Base-by-base conservation (phyloP, 2,329 filamentous ascomycete genomes). In the Penicillium palitans region DNA sequence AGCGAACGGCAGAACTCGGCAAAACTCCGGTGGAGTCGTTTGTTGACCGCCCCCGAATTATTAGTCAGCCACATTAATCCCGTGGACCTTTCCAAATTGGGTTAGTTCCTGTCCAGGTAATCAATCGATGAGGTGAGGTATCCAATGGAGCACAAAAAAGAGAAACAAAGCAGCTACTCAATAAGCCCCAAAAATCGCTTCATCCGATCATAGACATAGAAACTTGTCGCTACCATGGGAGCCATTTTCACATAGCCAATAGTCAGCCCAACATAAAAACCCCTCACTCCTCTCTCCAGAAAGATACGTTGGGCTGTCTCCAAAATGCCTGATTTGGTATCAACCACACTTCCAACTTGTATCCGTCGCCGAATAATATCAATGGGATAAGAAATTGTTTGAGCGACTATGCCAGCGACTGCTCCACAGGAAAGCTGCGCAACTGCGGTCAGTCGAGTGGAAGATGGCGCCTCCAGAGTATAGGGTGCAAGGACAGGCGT, bases 201-300 rank as follows among this genome's bases (percentile, higher is more conserved):
- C 50, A 52, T 31, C 58, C 86, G 78, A 71, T 89, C 87, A 68
- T 89, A 89, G 9, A 86, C 85, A 70, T 83, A 88, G 72, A 89
- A 89, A 62, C 84, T 84, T 13, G 84, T 85, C 7, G 95, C 95
- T 19, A 79, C 86, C 90, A 99, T 89, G 2, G 95, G 95, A 61
- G 97, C 83, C 51, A 98, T 86, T 79, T 99, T 99, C 70, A 93
- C 84, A 75, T 98, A 99, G 5, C 95, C 95, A 75, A 99, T 97
- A 1, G 89, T 91, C 72, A 99, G 78, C 0, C 95, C 95, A 17
- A 98, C 88, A 74, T 91, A 99, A 78, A 96, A 98, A 0, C 95
- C 95, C 46, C 83, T 82, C 59, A 88, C 76, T 0, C 95, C 95
- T 56, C 83, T 83, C 76, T 97, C 91, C 46, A 82, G 78, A 65